Base-by-base conservation (phyloP, 352 stramenopile genomes). In the Pythium catenulatum region DNA sequence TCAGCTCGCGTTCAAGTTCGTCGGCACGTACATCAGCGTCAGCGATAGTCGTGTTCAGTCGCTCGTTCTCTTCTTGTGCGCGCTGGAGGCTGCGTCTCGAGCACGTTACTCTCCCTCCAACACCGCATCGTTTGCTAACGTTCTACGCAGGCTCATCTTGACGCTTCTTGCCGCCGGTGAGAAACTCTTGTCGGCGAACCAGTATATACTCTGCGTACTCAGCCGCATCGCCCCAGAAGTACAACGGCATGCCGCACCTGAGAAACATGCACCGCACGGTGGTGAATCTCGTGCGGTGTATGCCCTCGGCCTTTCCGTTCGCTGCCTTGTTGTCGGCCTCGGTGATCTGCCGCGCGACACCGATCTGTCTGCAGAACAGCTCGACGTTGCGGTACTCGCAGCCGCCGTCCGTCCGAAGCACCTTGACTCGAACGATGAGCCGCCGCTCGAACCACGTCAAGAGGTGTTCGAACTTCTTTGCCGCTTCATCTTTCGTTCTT, bases 301-400 rank as follows among this genome's bases (percentile, higher is more conserved):
- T 92, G 1, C 84, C 32, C 14, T 91, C 88, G 0, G 80, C 86
- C 50, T 93, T 92, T 0, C 88, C 86, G n/a, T 92, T 94, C 1
- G 45, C 66, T 0, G 86, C 80, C 15, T 88, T 48, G 21, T 92
- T 92, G 0, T 63, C 27, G 0, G 80, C 81, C 25, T 93, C 83
- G 1, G 68, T 85, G 4, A 86, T 27, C 65, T 93, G 83, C 0
- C 90, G n/a, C 0, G 46, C 54, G 0, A 92, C 75, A 0, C 86
- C 86, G 0, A 68, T 86, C 3, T 50, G 2, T 13, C 83, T 75
- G 39, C 90, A 92, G 30, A 92, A 91, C 0, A 92, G 54, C 11
- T 92, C 83, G 0, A 87, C 66, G 39, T 87, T 88, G 15, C n/a
- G 0, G 39, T 89, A 92, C 65, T 93, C 83, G 0, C 80, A 78